phyloP scores from a whole-genome alignment of 345 rosid genomes.

The Bretschneidera sinensis region DNA sequence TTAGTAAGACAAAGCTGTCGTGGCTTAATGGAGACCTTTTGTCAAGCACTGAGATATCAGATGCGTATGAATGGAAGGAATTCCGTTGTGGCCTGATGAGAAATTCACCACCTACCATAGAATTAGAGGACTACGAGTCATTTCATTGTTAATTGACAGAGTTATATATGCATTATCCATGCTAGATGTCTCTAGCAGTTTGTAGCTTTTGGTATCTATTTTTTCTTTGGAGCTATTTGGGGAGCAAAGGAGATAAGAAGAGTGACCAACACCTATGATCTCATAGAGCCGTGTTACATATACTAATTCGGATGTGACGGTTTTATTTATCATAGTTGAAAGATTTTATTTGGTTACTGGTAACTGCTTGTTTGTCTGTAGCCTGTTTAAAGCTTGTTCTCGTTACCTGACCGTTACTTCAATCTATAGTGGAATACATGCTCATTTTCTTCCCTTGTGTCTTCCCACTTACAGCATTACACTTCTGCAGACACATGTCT shows the following conservation, averaged over 20 bases:
- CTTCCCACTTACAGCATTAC: slow-evolving; percentile 60
- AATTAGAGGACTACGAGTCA: too few relatives aligned
- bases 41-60: too few relatives aligned
- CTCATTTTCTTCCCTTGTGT: slow-evolving; percentile 11
- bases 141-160: too few relatives aligned
- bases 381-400: slow-evolving; percentile 13
- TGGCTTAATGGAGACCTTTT: too few relatives aligned
- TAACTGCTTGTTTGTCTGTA: background rate
- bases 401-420: slow-evolving; percentile 1
- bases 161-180: too few relatives aligned
- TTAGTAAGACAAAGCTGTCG: too few relatives aligned
- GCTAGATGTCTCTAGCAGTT: too few relatives aligned
- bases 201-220: background rate
- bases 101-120: background rate
- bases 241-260: background rate
- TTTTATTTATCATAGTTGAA: background rate
- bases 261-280: background rate
- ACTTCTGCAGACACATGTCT: slow-evolving; percentile 75
- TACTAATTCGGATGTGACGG: background rate
- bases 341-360: background rate
- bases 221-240: background rate
- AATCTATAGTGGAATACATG: background rate
- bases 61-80: too few relatives aligned
- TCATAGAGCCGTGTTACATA: too few relatives aligned
- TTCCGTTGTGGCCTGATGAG: background rate